These are phyloP conservation scores for Myxozyma melibiosi DNA, from an alignment of 805 yeast genomes.

Conservation along the genomic window DNA sequence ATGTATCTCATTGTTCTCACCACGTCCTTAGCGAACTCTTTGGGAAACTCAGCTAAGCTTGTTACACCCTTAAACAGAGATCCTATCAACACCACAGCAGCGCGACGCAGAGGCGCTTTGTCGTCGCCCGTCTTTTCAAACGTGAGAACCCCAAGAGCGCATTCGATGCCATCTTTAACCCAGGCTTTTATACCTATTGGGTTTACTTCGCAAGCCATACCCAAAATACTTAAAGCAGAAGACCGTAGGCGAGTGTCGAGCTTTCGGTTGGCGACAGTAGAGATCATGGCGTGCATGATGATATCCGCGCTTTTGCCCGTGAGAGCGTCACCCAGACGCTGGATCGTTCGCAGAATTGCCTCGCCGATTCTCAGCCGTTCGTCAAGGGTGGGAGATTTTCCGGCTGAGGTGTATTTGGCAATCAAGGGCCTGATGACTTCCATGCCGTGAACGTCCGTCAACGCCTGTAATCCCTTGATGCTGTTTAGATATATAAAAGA, in stretches of 20 bases:
- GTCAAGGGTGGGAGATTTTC: slow-evolving; percentile 51
- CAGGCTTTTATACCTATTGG: slow-evolving; percentile 55
- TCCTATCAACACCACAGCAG: slow-evolving; percentile 67
- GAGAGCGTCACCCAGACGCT: slow-evolving; percentile 52
- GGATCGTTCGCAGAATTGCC: slow-evolving; percentile 64
- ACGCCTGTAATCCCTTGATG: slow-evolving; percentile 70
- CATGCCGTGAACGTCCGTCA: slow-evolving; percentile 52
- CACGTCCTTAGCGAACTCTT: slow-evolving; percentile 35
- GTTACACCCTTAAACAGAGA: slow-evolving; percentile 40
- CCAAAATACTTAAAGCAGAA: slow-evolving; percentile 87
- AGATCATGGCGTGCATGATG: slow-evolving; percentile 51
- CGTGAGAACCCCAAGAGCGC: slow-evolving; percentile 73
- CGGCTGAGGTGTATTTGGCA: slow-evolving; percentile 42
- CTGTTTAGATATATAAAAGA: slow-evolving; percentile 86
- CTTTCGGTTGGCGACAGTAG: slow-evolving; percentile 29
- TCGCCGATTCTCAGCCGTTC: slow-evolving; percentile 82
- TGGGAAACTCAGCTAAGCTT: slow-evolving; percentile 38
- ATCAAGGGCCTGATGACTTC: slow-evolving; percentile 46
- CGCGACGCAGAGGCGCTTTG: slow-evolving; percentile 59
- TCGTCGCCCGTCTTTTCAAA: slow-evolving; percentile 55
- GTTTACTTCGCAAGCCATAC: slow-evolving; percentile 62
- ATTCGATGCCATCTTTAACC: slow-evolving; percentile 65
- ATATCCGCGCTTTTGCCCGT: slow-evolving; percentile 48
- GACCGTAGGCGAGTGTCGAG: slow-evolving; percentile 67
- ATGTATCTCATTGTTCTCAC: slow-evolving; percentile 28